Evolutionary conservation across 108 stramenopile species (phyloP).

Genomic region (Nitzschia sp.): DNA sequence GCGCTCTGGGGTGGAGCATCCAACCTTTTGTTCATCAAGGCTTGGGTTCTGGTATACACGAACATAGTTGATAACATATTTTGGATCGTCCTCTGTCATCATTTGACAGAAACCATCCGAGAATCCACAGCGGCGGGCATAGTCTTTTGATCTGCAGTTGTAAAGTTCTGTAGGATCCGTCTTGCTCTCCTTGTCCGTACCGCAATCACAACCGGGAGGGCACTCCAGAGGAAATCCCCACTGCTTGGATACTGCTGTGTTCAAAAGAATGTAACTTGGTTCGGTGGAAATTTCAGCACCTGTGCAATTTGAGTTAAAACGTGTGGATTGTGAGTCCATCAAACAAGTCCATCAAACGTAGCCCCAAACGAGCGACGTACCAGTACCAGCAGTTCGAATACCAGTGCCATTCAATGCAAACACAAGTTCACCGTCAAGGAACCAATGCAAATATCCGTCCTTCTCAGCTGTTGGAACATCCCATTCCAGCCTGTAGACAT

Average conservation of each 20-base stretch:
- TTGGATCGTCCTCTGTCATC: slow-evolving; percentile 55
- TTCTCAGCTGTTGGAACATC: slow-evolving; percentile 65
- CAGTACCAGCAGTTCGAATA: slow-evolving; percentile 47
- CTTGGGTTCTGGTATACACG: slow-evolving; percentile 89
- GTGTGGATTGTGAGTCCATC: background rate
- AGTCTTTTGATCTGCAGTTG: slow-evolving; percentile 80
- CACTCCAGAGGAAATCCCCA: slow-evolving; percentile 91
- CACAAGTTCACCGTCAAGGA: slow-evolving; percentile 82
- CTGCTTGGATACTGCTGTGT: slow-evolving; percentile 90
- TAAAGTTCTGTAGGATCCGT: slow-evolving; percentile 41
- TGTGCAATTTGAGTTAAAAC: slow-evolving; percentile 13
- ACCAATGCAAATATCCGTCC: slow-evolving; percentile 87
- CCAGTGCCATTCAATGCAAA: slow-evolving; percentile 75
- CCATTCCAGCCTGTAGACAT: slow-evolving; percentile 95
- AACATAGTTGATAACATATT: slow-evolving; percentile 84
- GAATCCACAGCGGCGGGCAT: slow-evolving; percentile 78
- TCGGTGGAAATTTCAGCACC: slow-evolving; percentile 90
- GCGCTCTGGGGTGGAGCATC: slow-evolving; percentile 84
- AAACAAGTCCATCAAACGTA: background rate
- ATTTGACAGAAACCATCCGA: slow-evolving; percentile 88
- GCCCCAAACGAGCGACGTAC: slow-evolving; percentile 3
- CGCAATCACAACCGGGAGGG: slow-evolving; percentile 71
- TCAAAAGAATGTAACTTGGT: slow-evolving; percentile 90
- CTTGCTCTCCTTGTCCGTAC: no score
- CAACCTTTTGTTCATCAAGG: slow-evolving; percentile 79